Base-by-base conservation (phyloP, 441 rosid species). In the Codiaeum variegatum region DNA sequence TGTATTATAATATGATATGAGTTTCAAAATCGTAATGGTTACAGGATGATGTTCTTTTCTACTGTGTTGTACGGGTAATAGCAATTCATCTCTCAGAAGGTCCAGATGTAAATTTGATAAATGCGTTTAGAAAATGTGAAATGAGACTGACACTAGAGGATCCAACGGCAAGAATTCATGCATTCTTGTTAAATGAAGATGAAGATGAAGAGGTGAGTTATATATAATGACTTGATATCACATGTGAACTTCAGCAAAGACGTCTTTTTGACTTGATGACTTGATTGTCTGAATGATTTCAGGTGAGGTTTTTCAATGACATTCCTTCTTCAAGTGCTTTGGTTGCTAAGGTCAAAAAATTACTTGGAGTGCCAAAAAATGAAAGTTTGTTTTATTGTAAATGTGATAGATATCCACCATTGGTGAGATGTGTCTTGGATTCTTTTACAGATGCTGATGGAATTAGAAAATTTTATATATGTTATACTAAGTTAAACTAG, bases 71-170 rank as follows among this genome's bases (percentile, higher is more conserved):
- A 13, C 61, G 65, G 11, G 69, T 70, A 51, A 66, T 74, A 2
- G 69, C 60, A 31, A 60, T 71, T 3, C 10, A 52, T 51, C 66
- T 54, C 16, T 49, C 15, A 19, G 34, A 24, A 23, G 11, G 1
- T 8, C 18, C 54, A 18, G 63, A 24, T 6, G 12, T 46, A 3
- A 2, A 19, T 31, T 42, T 28, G 6, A 8, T 6, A 26, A 19
- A 18, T 24, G 66, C 3, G 34, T 11, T 6, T 4, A 19, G 32
- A 4, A 26, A 46, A 31, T 2, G 7, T n/a, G 40, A 28, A 21
- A 10, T 59, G 40, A 70, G 59, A 21, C n/a, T 78, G 64, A 78
- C 77, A 26, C 51, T 74, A 16, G 75, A 74, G 69, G 78, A 78
- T 23, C 65, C 75, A 38, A 74, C 81, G 38, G 64, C 69, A 5